These are phyloP conservation scores for Scutellaria minor DNA, from an alignment of 257 asterid genomes.

Conservation along the genomic window DNA sequence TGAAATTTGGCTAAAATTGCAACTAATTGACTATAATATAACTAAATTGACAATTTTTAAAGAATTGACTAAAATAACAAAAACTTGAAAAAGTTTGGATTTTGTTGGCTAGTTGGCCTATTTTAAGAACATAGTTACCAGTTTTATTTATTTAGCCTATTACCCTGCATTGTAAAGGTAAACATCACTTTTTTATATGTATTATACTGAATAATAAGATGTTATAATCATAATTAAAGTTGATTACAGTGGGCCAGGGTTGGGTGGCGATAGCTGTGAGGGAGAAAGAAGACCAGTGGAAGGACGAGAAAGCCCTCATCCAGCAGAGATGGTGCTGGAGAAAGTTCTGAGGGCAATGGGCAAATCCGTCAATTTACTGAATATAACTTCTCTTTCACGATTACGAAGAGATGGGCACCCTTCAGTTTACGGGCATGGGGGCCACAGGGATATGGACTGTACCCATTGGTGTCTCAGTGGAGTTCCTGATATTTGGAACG, in stretches of 20 bases:
- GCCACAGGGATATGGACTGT: slow-evolving; percentile 41
- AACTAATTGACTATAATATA: no score
- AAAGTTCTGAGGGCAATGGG: slow-evolving; percentile 36
- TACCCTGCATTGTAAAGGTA: no score
- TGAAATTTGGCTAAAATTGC: no score
- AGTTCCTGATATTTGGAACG: slow-evolving; percentile 52
- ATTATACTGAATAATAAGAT: no score
- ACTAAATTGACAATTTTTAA: no score
- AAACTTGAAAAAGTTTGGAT: no score
- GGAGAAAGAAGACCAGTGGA: slow-evolving; percentile 37
- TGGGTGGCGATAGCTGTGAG: slow-evolving; percentile 21
- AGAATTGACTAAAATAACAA: no score
- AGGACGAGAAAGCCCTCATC: slow-evolving; percentile 41
- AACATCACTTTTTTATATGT: no score
- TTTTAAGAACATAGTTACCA: no score
- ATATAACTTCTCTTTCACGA: slow-evolving; percentile 40
- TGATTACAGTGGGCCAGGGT: slow-evolving; percentile 26
- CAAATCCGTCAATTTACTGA: slow-evolving; percentile 40
- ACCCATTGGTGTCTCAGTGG: slow-evolving; percentile 58
- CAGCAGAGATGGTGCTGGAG: slow-evolving; percentile 46
- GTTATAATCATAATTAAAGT: no score
- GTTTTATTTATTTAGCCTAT: no score
- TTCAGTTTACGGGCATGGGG: slow-evolving; percentile 45
- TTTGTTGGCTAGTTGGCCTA: no score
- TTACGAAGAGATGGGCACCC: slow-evolving; percentile 54